A percentile compares a stretch with the other conserved stretches of the same genome.
These are phyloP conservation scores for Acanthochlamys bracteata DNA, from an alignment of 106 monocot genomes.

Conservation along the genomic window DNA sequence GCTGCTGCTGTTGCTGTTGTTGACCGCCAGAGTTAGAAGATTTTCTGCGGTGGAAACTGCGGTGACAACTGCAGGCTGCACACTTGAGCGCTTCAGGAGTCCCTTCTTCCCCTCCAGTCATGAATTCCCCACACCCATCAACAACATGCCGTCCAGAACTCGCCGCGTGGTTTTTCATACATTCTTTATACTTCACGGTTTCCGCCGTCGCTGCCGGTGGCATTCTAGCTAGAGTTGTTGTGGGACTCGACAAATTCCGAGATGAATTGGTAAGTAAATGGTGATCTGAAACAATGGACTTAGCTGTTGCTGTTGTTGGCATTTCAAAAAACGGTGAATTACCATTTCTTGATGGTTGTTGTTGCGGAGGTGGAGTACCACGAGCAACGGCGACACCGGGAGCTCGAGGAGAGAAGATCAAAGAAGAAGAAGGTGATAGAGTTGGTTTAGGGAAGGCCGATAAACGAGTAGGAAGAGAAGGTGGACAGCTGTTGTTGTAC, in stretches of 20 bases:
- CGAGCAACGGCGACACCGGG: background rate
- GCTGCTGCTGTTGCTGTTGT: no score
- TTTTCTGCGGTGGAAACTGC: slow-evolving; percentile 36
- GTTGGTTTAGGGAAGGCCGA: slow-evolving; percentile 8
- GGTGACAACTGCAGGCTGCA: slow-evolving; percentile 39
- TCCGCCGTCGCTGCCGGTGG: background rate
- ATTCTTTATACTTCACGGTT: slow-evolving; percentile 17
- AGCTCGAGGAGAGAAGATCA: background rate
- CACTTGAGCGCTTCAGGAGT: slow-evolving; percentile 19
- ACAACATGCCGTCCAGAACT: slow-evolving; percentile 28
- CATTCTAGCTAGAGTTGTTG: background rate
- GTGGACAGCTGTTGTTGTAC: background rate
- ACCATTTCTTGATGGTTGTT: no score
- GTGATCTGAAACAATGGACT: background rate
- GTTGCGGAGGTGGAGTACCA: background rate
- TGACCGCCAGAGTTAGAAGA: background rate
- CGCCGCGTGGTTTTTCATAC: slow-evolving; percentile 34
- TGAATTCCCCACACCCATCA: slow-evolving; percentile 42
- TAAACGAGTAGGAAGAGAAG: background rate
- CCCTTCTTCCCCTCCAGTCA: slow-evolving; percentile 8
- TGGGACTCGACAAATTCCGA: background rate
- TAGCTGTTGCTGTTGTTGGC: background rate
- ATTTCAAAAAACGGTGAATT: background rate
- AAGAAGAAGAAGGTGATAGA: slow-evolving; percentile 5
- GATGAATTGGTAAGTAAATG: background rate